Conservation (phyloP, 257 asterid genomes). For the Capsicum pubescens region DNA sequence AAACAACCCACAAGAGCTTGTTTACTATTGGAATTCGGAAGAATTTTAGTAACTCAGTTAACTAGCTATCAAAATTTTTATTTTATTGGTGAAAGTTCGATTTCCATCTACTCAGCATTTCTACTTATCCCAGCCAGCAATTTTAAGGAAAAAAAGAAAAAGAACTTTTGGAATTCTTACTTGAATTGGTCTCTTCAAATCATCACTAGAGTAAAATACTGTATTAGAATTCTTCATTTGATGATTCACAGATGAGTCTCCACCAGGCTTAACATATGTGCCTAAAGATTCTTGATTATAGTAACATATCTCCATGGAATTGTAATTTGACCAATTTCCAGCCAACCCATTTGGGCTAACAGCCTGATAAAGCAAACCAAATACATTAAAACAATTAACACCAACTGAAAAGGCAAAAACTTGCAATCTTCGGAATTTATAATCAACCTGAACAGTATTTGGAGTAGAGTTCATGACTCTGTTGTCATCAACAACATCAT, state of each 20-base stretch:
- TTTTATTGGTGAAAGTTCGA: too few relatives aligned
- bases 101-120: too few relatives aligned
- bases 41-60: too few relatives aligned
- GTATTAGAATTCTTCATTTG: neutral
- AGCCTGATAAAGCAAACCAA: neutral
- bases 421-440: neutral
- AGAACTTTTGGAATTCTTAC: neutral
- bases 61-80: too few relatives aligned
- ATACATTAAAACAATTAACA: neutral
- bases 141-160: too few relatives aligned
- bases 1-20: neutral
- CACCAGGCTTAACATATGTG: conserved; percentile 24
- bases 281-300: conserved; percentile 26
- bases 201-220: conserved; percentile 25
- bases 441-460: neutral
- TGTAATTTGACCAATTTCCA: conserved; percentile 32
- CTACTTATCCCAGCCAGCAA: too few relatives aligned
- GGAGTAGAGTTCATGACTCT: conserved; percentile 20
- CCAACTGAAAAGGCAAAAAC: neutral
- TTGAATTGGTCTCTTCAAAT: conserved; percentile 29
- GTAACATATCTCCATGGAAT: conserved; percentile 27
- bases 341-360: conserved; percentile 7
- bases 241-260: conserved; percentile 3
- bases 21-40: neutral
- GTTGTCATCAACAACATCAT: neutral